Conservation (phyloP, 192 early-diverging fungal species). For the Coemansia sp. region DNA sequence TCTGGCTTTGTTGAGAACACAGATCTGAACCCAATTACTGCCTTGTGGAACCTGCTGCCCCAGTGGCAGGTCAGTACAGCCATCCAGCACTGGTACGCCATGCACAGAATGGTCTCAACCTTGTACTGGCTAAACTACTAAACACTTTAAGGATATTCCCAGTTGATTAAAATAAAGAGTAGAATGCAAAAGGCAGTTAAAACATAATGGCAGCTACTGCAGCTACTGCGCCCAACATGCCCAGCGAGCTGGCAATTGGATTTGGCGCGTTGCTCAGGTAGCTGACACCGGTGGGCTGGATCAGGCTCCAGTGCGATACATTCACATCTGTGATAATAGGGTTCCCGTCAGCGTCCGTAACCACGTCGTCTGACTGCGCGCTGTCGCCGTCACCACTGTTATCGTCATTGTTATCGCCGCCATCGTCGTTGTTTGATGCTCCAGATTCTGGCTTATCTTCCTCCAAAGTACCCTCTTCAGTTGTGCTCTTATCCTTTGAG, state of each 20-base stretch:
- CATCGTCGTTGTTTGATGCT: neutral
- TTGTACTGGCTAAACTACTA: slow-evolving; percentile 76
- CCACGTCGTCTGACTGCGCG: slow-evolving; percentile 2
- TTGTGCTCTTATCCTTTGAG: neutral
- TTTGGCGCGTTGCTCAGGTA: slow-evolving; percentile 37
- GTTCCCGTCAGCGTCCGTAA: slow-evolving; percentile 42
- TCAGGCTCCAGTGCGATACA: slow-evolving; percentile 41
- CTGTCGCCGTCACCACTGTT: slow-evolving; percentile 5
- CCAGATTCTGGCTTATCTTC: neutral
- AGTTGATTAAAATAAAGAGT: neutral
- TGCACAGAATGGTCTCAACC: slow-evolving; percentile 63
- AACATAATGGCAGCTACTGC: slow-evolving; percentile 21
- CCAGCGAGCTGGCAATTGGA: neutral
- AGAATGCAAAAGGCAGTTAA: slow-evolving; percentile 5
- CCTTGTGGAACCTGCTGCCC: slow-evolving; percentile 61
- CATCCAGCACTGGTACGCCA: slow-evolving; percentile 68
- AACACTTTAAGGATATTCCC: neutral
- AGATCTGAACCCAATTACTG: slow-evolving; percentile 56
- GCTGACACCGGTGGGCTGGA: slow-evolving; percentile 41
- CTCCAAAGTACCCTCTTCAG: slow-evolving; percentile 1
- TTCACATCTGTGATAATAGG: slow-evolving; percentile 37
- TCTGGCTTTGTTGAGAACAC: slow-evolving; percentile 26
- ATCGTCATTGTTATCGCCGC: slow-evolving; percentile 3
- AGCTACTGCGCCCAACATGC: slow-evolving; percentile 4
- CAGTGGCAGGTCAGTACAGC: slow-evolving; percentile 59